Conservation (phyloP, 2,329 filamentous ascomycete species). For the Dothideomycetes sp. region DNA sequence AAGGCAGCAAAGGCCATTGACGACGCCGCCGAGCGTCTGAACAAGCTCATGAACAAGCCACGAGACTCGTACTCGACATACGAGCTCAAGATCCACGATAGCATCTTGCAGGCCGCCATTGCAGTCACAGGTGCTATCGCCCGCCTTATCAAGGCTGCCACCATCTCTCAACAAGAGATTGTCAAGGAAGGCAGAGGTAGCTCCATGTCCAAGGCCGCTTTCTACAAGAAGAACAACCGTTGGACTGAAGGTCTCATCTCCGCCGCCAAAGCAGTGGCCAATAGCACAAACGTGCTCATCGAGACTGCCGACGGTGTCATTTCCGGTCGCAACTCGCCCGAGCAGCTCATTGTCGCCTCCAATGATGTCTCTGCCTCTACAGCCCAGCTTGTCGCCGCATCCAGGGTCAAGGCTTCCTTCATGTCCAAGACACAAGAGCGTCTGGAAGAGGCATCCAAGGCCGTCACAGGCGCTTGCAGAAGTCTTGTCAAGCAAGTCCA, state of each 20-base stretch:
- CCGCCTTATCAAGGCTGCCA: constrained; percentile 88
- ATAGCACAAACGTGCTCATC: constrained; percentile 89
- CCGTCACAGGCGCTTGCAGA: constrained; percentile 80
- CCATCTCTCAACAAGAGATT: constrained; percentile 88
- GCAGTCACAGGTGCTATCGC: constrained; percentile 92
- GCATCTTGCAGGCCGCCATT: constrained; percentile 83
- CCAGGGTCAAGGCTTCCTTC: constrained; percentile 92
- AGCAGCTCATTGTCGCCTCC: constrained; percentile 94
- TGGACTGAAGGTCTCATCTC: constrained; percentile 98
- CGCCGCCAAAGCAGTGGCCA: constrained; percentile 89
- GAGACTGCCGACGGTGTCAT: constrained; percentile 96
- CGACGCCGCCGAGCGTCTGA: constrained; percentile 76
- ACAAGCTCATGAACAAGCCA: constrained; percentile 93
- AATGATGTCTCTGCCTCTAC: constrained; percentile 96
- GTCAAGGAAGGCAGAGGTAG: constrained; percentile 85
- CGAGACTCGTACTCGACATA: constrained; percentile 91
- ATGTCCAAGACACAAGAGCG: constrained; percentile 95
- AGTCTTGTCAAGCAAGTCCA: constrained; percentile 87
- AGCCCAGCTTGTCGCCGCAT: constrained; percentile 90
- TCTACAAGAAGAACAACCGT: constrained; percentile 99
- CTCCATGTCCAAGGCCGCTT: constrained; percentile 55
- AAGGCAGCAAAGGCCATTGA: constrained; percentile 95
- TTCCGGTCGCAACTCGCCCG: constrained; percentile 79
- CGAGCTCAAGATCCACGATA: constrained; percentile 90
- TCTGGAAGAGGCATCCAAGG: constrained; percentile 83